Base-by-base conservation (phyloP, 768 basidiomycete species). In the Trametes cubensis region DNA sequence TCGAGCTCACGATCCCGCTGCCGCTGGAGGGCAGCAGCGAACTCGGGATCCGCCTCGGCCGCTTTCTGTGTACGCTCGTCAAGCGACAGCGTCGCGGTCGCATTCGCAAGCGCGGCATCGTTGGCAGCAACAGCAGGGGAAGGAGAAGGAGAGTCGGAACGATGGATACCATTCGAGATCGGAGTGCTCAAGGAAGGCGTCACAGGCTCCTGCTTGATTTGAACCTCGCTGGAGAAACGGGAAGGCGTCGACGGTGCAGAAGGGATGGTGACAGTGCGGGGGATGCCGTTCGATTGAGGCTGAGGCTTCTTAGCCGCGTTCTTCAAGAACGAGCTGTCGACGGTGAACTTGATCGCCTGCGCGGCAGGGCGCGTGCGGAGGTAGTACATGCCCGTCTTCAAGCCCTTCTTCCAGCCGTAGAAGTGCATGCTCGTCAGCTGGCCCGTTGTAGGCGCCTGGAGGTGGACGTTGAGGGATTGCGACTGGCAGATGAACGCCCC, bases 321-420 rank as follows among this genome's bases (percentile, higher is more conserved):
- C 71, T 90, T 89, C 59, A 96, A 79, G 55, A 91, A 76, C 40
- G 78, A 83, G 73, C 91, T 88, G 73, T 96, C 95, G 61, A 98
- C 86, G 11, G 97, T 99, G 80, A 99, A 98, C 78, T 99, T 94
- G 73, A 96, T 95, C 53, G 97, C 97, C 71, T 94, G 89, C 14
- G 94, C 92, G 10, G 95, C 95, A 5, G 97, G 93, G 55, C 93
- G 85, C 39, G 97, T 98, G 57, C 97, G 86, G 52, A 99, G 83
- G 76, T 99, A 98, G 78, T 94, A 95, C 92, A 96, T 95, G 67
- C 96, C 97, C 0, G 97, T 99, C 85, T 99, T 99, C 71, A 99
- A 78, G 38, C 97, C 97, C 78, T 94, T 94, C 84, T 96, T 96
- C 97, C 97, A 98, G n/a, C 95, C 97, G 73, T 98, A 98, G 81